Evolutionary conservation across 495 filamentous ascomycete genomes (phyloP).

Genomic region (Chaetomium cochliodes): DNA sequence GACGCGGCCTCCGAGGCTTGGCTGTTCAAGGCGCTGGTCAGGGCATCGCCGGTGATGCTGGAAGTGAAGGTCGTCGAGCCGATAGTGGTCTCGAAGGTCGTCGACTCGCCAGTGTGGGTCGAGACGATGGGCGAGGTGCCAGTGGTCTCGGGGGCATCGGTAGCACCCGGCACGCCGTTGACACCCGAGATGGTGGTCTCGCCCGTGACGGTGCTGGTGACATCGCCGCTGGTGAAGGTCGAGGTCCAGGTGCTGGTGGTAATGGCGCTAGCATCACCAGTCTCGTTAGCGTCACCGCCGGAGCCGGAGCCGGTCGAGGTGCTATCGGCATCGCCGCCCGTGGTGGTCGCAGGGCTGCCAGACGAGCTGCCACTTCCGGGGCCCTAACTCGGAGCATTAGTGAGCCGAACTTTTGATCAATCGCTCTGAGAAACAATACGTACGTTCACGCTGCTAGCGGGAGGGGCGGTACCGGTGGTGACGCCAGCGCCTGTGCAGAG

Average conservation of each 20-base stretch:
- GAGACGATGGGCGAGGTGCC: slow-evolving; percentile 21
- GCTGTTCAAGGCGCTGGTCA: slow-evolving; percentile 20
- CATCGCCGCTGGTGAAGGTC: slow-evolving; percentile 27
- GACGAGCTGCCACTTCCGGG: not conserved
- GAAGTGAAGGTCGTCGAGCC: slow-evolving; percentile 22
- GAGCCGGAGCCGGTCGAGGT: slow-evolving; percentile 30
- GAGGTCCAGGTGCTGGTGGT: slow-evolving; percentile 40
- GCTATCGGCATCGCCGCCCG: slow-evolving; percentile 7
- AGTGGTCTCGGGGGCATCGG: slow-evolving; percentile 12
- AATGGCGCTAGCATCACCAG: slow-evolving; percentile 25
- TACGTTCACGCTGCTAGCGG: slow-evolving; percentile 28
- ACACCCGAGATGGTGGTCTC: slow-evolving; percentile 25
- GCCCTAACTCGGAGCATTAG: not conserved
- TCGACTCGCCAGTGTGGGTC: slow-evolving; percentile 15
- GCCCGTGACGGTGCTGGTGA: slow-evolving; percentile 30
- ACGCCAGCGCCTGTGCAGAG: slow-evolving; percentile 33
- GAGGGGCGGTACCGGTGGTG: slow-evolving; percentile 27
- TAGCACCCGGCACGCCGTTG: slow-evolving; percentile 26
- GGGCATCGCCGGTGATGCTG: slow-evolving; percentile 20
- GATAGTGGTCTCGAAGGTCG: slow-evolving; percentile 25
- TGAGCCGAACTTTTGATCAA: not conserved
- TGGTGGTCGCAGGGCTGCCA: slow-evolving; percentile 7
- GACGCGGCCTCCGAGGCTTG: slow-evolving; percentile 14
- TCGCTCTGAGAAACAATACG: not conserved
- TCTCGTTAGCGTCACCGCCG: not conserved